These are phyloP conservation scores for Fusarium brevicatenulatum DNA, from an alignment of 2,329 filamentous ascomycete species.

Conservation along the genomic window DNA sequence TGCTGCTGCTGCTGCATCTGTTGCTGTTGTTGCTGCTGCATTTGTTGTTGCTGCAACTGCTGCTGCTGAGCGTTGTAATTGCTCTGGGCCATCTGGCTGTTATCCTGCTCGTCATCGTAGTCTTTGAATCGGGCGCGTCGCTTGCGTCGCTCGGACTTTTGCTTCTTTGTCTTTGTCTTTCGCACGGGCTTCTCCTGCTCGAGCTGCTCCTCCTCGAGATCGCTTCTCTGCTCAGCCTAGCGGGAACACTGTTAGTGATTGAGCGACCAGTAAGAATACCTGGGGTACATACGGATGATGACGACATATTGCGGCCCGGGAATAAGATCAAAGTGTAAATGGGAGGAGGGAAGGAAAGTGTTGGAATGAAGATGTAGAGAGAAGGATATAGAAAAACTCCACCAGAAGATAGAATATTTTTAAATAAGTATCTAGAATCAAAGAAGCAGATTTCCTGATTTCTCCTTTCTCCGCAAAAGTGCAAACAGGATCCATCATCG, in stretches of 20 bases:
- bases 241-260: background rate
- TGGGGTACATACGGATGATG: slow-evolving; percentile 21
- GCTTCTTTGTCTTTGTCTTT: slow-evolving; percentile 38
- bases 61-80: slow-evolving; percentile 32
- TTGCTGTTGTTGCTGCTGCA: slow-evolving; percentile 26
- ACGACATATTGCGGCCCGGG: slow-evolving; percentile 22
- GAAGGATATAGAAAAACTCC: slow-evolving; percentile 25
- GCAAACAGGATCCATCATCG: slow-evolving; percentile 19
- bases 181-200: slow-evolving; percentile 31
- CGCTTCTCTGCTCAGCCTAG: slow-evolving; percentile 26
- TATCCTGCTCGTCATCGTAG: slow-evolving; percentile 26
- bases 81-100: slow-evolving; percentile 27
- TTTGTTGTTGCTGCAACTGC: slow-evolving; percentile 28
- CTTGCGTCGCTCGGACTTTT: slow-evolving; percentile 33
- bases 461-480: background rate
- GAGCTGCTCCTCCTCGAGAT: slow-evolving; percentile 31
- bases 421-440: slow-evolving; percentile 15
- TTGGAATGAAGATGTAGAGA: slow-evolving; percentile 16
- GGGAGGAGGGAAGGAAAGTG: background rate
- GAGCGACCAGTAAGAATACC: background rate
- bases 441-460: slow-evolving; percentile 9
- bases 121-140: slow-evolving; percentile 28
- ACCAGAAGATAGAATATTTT: slow-evolving; percentile 10
- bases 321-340: slow-evolving; percentile 3
- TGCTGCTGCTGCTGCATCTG: slow-evolving; percentile 23